Evolutionary conservation across 2,329 filamentous ascomycete species (phyloP).

Genomic region (Stachybotrys chartarum): DNA sequence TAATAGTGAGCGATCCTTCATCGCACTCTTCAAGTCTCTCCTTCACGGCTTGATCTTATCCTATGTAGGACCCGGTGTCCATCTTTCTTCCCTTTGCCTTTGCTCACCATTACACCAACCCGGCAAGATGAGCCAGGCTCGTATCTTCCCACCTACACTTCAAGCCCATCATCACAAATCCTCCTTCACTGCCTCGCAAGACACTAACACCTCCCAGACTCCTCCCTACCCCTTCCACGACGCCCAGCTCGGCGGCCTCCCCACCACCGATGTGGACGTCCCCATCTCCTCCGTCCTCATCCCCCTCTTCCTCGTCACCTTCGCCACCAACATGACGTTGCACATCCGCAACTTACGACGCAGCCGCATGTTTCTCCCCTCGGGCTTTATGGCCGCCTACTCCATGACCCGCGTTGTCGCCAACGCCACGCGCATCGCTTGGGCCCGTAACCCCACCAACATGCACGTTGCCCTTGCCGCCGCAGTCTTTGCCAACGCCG

Average conservation of each 20-base stretch:
- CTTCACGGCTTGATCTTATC: too few relatives aligned
- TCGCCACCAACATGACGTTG: conserved; percentile 50
- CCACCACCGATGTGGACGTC: conserved; percentile 51
- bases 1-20: too few relatives aligned
- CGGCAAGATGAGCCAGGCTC: too few relatives aligned
- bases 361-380: conserved; percentile 54
- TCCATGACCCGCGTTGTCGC: conserved; percentile 47
- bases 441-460: conserved; percentile 35
- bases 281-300: conserved; percentile 60
- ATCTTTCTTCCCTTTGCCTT: too few relatives aligned
- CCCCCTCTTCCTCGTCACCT: conserved; percentile 46
- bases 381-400: conserved; percentile 50
- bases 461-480: conserved; percentile 48
- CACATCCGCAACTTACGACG: conserved; percentile 41
- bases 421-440: conserved; percentile 44
- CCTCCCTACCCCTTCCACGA: conserved; percentile 30
- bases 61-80: too few relatives aligned
- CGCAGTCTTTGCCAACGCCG: conserved; percentile 64
- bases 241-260: conserved; percentile 50
- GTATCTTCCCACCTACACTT: too few relatives aligned
- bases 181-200: not conserved
- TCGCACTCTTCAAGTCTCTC: too few relatives aligned
- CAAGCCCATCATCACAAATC: too few relatives aligned
- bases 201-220: conserved; percentile 11
- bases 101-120: too few relatives aligned